Base-by-base conservation (phyloP, 768 basidiomycete species). In the Ramaria rubella region DNA sequence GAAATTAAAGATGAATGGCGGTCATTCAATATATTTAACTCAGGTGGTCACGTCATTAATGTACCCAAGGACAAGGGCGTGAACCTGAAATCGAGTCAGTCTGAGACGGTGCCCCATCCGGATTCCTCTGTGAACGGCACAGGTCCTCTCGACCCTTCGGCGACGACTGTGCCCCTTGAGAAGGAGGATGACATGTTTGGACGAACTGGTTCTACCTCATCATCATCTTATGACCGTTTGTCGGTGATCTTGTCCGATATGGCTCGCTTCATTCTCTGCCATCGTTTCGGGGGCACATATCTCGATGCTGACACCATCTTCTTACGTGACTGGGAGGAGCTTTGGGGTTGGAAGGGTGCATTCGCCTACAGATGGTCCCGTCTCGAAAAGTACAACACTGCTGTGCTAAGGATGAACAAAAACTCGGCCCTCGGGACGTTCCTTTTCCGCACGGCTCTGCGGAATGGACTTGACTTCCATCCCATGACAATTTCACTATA, bases 321-420 rank as follows among this genome's bases (percentile, higher is more conserved):
- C 63, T 72, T 99, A 30, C 86, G 96, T 21, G 95, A 99, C 66
- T 99, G 96, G 96, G 94, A 96, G 67, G 95, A 98, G 62, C 75
- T 99, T 5, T 97, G 92, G 92, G 92, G 91, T 27, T 96, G 90
- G 87, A 83, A 86, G 63, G 94, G 94, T 36, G 93, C 94, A 17
- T 99, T 96, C 64, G 94, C 95, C 7, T 98, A 97, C 69, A 80
- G 95, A 2, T 99, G 95, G 95, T 91, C 89, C 21, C 85, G 91
- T 48, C 74, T 94, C 60, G 82, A 88, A 65, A 90, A 86, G 68
- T 97, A 97, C 70, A 97, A 98, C 75, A 98, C 95, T 12, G 94
- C 96, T 2, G 92, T 98, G 11, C 78, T 99, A 58, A 90, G 86
- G 67, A 76, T 99, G 75, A 93, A 95, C 80, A 94, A 90, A 69